Evolutionary conservation across 106 monocot species (phyloP).

Genomic region (Platanthera guangdongensis): DNA sequence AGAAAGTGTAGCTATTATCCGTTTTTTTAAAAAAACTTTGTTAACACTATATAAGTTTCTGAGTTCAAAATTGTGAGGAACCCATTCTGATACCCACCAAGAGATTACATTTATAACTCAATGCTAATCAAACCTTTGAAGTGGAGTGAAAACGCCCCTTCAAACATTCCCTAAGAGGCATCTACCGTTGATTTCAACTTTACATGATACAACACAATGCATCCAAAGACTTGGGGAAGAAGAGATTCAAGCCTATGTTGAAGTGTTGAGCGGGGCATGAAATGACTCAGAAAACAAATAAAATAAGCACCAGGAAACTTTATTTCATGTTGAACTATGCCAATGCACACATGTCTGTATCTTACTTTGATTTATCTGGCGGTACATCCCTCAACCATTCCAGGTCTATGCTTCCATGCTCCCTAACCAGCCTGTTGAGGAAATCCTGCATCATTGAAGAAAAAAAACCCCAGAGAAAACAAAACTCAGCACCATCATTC

Average conservation of each 20-base stretch:
- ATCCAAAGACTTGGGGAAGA: not conserved
- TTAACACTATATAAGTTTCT: too few relatives aligned
- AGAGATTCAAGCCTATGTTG: not conserved
- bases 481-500: constrained; percentile 1
- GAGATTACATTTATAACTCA: not conserved
- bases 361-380: constrained; percentile 31
- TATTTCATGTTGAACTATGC: not conserved
- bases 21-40: too few relatives aligned
- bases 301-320: not conserved
- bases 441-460: constrained; percentile 16
- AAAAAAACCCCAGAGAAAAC: not conserved
- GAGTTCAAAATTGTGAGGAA: too few relatives aligned
- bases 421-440: constrained; percentile 17
- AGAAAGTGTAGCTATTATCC: too few relatives aligned
- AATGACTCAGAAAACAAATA: not conserved
- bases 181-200: not conserved
- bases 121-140: not conserved
- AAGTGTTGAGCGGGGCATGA: not conserved
- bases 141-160: too few relatives aligned
- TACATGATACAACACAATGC: not conserved
- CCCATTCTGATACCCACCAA: too few relatives aligned
- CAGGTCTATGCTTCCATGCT: constrained; percentile 26
- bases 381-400: constrained; percentile 28
- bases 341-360: not conserved
- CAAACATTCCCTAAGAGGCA: not conserved